Evolutionary conservation across 2,329 filamentous ascomycete genomes (phyloP), one percentile per base, ranked within the genome.

Genomic region (Macrophomina phaseolina): DNA sequence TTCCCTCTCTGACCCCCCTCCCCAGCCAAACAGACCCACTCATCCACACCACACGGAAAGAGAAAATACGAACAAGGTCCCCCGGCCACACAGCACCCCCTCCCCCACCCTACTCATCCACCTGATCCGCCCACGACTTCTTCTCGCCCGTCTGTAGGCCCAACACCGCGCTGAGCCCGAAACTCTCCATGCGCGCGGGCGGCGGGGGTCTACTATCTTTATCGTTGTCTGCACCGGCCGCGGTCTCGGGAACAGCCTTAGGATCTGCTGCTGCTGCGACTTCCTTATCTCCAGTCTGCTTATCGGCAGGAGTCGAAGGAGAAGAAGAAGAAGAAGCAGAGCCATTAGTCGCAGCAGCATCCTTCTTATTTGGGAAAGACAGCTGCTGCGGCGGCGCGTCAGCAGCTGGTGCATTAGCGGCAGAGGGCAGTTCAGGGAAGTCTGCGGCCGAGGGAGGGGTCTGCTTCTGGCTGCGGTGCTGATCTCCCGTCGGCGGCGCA

Each of bases 401-500:
- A 8, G 36, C 45, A 4, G 30, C 34, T 5, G 62, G 16, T 32
- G 63, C 55, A 7, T 52, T 34, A 46, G 45, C 46, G 11, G 55
- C 45, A 6, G 64, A 16, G 6, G 55, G 79, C 16, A 84, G 71
- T 11, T 80, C 79, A 5, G 82, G 82, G 68, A 84, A 84, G 55
- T 84, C 82, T 32, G 80, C 75, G 18, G 75, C 69, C 48, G 74
- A 75, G 81, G 82, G n/a, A 72, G 70, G 16, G 70, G 16, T 72
- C 56, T 74, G 73, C 12, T 67, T 45, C 36, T 23, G 23, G 23
- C 23, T 23, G 23, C 68, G 48, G 63, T 55, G 55, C 46, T 51
- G 46, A 45, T 53, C 51, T 53, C 51, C 51, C 51, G 51, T 5
- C 5, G 36, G 36, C 11, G 11, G 11, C 48, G 9, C 61, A 30